Conservation (phyloP, 2,329 filamentous ascomycete species). For the Aspergillus piperis region DNA sequence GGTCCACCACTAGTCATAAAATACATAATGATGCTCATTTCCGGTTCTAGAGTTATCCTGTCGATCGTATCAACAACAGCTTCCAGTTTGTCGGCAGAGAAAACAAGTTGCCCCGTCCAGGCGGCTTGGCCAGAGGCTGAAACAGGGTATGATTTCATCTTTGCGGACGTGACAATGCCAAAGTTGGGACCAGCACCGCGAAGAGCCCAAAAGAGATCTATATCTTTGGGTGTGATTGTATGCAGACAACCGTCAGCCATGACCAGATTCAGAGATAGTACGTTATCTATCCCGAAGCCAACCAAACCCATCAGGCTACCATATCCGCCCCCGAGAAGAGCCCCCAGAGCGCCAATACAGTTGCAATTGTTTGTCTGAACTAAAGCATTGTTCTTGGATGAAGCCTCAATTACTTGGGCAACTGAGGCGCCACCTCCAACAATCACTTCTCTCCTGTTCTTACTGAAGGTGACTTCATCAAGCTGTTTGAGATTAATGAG, state of each 20-base stretch:
- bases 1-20: constrained; percentile 1
- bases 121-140: background rate
- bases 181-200: constrained; percentile 11
- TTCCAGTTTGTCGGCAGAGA: background rate
- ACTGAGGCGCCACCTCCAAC: constrained; percentile 2
- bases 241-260: constrained; percentile 4
- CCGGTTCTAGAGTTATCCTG: background rate
- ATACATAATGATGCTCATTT: constrained; percentile 1
- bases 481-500: constrained; percentile 1
- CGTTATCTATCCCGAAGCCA: constrained; percentile 7
- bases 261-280: constrained; percentile 2
- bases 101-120: constrained; percentile 4
- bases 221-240: constrained; percentile 3
- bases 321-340: constrained; percentile 6
- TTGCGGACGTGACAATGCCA: constrained; percentile 10
- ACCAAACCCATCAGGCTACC: background rate
- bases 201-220: constrained; percentile 11
- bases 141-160: constrained; percentile 3
- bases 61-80: background rate
- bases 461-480: background rate
- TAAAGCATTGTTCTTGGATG: background rate
- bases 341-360: constrained; percentile 3
- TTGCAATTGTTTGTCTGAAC: constrained; percentile 7
- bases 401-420: background rate
- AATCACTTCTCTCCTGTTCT: background rate